These are phyloP conservation scores for Candida parachauliodes DNA, from an alignment of 805 yeast genomes.

Conservation along the genomic window DNA sequence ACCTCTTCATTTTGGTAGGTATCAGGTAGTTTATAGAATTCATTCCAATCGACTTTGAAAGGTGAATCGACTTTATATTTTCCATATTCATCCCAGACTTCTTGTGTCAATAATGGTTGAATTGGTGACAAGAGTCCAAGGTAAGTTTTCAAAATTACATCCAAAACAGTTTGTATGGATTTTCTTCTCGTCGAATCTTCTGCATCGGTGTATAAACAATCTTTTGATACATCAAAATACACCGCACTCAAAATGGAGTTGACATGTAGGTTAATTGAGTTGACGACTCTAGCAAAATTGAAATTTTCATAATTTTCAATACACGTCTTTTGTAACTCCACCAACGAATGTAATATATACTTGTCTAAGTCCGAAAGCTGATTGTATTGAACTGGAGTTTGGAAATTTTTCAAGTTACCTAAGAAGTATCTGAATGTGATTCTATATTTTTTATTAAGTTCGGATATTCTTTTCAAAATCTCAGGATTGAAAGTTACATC, in stretches of 20 bases:
- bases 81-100: slow-evolving; percentile 70
- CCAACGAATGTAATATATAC: slow-evolving; percentile 55
- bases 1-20: slow-evolving; percentile 30
- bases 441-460: slow-evolving; percentile 75
- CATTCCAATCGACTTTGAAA: slow-evolving; percentile 39
- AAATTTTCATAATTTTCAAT: slow-evolving; percentile 48
- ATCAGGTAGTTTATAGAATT: slow-evolving; percentile 28
- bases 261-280: slow-evolving; percentile 65
- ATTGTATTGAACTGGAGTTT: slow-evolving; percentile 33
- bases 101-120: slow-evolving; percentile 81
- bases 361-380: slow-evolving; percentile 49
- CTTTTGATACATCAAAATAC: slow-evolving; percentile 85
- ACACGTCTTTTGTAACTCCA: slow-evolving; percentile 41
- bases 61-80: slow-evolving; percentile 37
- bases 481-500: slow-evolving; percentile 77
- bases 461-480: slow-evolving; percentile 71
- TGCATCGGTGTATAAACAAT: slow-evolving; percentile 72
- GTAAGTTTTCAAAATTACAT: slow-evolving; percentile 56
- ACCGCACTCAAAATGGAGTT: slow-evolving; percentile 73
- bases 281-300: slow-evolving; percentile 69
- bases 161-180: slow-evolving; percentile 64
- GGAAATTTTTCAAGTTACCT: slow-evolving; percentile 63
- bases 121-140: slow-evolving; percentile 74
- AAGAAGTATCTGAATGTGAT: slow-evolving; percentile 76
- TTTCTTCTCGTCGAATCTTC: slow-evolving; percentile 46